Evolutionary conservation across 2,329 filamentous ascomycete species (phyloP), one percentile per base, ranked within the genome.

Genomic region (Aspergillus sergii): DNA sequence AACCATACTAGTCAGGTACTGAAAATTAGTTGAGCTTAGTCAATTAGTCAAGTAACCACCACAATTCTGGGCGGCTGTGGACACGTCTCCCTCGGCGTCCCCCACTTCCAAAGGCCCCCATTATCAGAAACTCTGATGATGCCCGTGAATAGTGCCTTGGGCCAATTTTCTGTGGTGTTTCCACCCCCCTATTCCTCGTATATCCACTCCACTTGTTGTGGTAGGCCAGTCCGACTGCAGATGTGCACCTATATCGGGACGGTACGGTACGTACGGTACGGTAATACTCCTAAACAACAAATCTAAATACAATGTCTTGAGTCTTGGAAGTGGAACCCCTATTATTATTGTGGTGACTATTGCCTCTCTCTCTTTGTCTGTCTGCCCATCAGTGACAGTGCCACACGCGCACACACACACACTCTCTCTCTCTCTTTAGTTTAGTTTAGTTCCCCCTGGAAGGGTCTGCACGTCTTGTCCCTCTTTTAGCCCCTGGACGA

Each of bases 401-500:
- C 58, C 46, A 50, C 58, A 59, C 48, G 21, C 58, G 36, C 50
- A 26, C 60, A 41, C 51, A 19, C 59, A 58, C 59, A 51, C 46
- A 4, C 26, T 6, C 26, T 26, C 26, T 28, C 58, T 53, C 30
- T 63, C 46, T 28, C 41, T 21, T 26, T 58, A 48, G 57, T 36
- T 62, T 57, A 30, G 53, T 54, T 41, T 53, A 39, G 23, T 21
- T 21, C 39, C 57, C 62, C 64, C 64, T 66, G 62, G 61, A 61
- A 64, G 61, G 59, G 57, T 57, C 62, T 59, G 53, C 58, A 56
- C 57, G 28, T 45, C 57, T 50, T 59, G 61, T 59, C 61, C 57
- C 43, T 56, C 61, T 59, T 57, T 59, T 59, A 56, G 50, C 61
- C 64, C 64, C 60, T 63, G 63, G 63, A 61, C 69, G 60, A 61